A percentile compares a stretch with the other conserved stretches of the same genome.
Conservation (phyloP, 306 rosid genomes). For the Amphicarpaea edgeworthii region DNA sequence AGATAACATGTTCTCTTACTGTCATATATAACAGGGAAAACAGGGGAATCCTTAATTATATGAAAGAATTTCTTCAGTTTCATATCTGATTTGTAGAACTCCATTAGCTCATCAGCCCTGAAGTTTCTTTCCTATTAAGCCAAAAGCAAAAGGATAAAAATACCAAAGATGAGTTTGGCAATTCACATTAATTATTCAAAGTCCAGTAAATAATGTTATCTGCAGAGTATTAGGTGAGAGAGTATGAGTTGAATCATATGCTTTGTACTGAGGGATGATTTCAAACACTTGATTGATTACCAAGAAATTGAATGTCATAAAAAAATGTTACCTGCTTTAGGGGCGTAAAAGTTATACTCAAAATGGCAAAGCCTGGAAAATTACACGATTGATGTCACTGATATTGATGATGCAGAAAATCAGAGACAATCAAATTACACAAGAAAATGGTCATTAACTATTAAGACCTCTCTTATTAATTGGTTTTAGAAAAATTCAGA, state of each 20-base stretch:
- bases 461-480: not conserved
- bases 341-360: slow-evolving; percentile 79
- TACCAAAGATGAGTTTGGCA: slow-evolving; percentile 25
- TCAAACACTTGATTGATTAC: slow-evolving; percentile 21
- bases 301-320: slow-evolving; percentile 25
- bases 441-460: slow-evolving; percentile 15
- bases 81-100: slow-evolving; percentile 89
- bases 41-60: slow-evolving; percentile 81
- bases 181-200: slow-evolving; percentile 18
- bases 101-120: slow-evolving; percentile 91
- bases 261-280: slow-evolving; percentile 36
- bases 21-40: slow-evolving; percentile 86
- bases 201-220: slow-evolving; percentile 22
- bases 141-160: slow-evolving; percentile 24
- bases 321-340: slow-evolving; percentile 76
- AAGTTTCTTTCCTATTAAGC: slow-evolving; percentile 68
- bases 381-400: too few relatives aligned
- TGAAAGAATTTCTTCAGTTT: slow-evolving; percentile 95
- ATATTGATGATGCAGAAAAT: too few relatives aligned
- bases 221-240: not conserved
- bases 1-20: slow-evolving; percentile 82
- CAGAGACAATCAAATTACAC: not conserved
- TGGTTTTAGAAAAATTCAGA: not conserved
- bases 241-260: not conserved
- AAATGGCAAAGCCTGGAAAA: slow-evolving; percentile 82